These are phyloP conservation scores for Lipomyces kockii DNA, from an alignment of 805 yeast species.

Conservation along the genomic window DNA sequence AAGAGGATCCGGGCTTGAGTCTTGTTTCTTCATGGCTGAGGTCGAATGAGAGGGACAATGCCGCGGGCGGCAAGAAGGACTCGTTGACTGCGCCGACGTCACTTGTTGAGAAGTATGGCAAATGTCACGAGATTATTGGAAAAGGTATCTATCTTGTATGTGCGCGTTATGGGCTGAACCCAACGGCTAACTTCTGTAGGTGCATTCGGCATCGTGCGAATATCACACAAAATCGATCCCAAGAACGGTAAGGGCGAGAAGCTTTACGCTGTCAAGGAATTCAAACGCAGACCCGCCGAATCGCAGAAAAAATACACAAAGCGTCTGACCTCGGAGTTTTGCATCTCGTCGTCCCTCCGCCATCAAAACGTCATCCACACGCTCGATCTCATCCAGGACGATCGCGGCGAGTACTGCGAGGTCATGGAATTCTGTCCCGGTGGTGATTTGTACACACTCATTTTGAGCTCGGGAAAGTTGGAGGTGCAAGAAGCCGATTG, in stretches of 20 bases:
- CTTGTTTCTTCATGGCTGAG: conserved; percentile 37
- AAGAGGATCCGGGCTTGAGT: conserved; percentile 24
- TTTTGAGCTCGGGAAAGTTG: conserved; percentile 57
- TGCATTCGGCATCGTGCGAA: conserved; percentile 89
- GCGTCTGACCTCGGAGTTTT: conserved; percentile 87
- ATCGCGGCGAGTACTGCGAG: conserved; percentile 74
- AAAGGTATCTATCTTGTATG: conserved; percentile 55
- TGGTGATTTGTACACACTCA: conserved; percentile 72
- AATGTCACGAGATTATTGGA: conserved; percentile 93
- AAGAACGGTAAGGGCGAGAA: conserved; percentile 49
- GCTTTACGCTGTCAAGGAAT: conserved; percentile 77
- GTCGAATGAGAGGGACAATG: conserved; percentile 43
- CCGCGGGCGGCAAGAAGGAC: conserved; percentile 19
- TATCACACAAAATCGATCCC: conserved; percentile 67
- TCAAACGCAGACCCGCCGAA: conserved; percentile 66
- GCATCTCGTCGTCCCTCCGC: conserved; percentile 76
- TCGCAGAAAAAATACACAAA: conserved; percentile 61
- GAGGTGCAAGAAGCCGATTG: conserved; percentile 80
- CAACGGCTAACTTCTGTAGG: not conserved
- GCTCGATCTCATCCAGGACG: conserved; percentile 77
- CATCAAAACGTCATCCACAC: conserved; percentile 79
- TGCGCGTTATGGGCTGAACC: not conserved
- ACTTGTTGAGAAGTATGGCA: conserved; percentile 87
- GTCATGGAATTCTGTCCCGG: conserved; percentile 96
- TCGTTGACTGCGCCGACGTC: conserved; percentile 49